Evolutionary conservation across 768 basidiomycete species (phyloP).

Genomic region (Rhodotorula taiwanensis): DNA sequence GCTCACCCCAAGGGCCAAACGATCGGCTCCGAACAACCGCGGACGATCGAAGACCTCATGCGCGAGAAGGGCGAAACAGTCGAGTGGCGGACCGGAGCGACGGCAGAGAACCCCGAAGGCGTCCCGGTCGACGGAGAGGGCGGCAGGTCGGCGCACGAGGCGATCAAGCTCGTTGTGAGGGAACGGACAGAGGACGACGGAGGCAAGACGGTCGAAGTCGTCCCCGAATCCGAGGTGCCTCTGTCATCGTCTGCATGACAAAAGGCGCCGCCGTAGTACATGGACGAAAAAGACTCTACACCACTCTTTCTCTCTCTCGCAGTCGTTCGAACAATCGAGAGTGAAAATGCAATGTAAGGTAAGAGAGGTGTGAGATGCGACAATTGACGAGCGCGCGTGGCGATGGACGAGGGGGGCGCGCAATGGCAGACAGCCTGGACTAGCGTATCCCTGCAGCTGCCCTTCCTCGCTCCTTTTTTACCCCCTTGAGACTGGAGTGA

Average conservation of each 20-base stretch:
- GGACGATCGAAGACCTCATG: conserved; percentile 76
- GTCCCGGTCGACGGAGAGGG: conserved; percentile 4
- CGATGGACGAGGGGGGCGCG: no score
- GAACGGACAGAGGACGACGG: conserved; percentile 5
- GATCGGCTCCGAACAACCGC: conserved; percentile 48
- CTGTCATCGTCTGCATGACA: not conserved
- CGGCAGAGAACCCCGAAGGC: not conserved
- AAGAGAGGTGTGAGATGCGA: no score
- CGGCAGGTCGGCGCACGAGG: conserved; percentile 71
- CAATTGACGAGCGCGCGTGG: no score
- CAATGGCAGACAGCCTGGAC: no score
- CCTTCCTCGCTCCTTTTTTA: no score
- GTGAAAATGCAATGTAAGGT: no score
- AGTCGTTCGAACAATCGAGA: no score
- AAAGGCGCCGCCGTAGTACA: not conserved
- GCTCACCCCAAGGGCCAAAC: conserved; percentile 21
- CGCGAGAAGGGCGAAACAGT: conserved; percentile 71
- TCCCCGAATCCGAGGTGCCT: not conserved
- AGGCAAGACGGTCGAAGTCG: conserved; percentile 7
- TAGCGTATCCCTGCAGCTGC: no score
- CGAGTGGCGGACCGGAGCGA: conserved; percentile 43
- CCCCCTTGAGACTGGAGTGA: no score
- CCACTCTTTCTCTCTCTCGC: no score
- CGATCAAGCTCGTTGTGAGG: conserved; percentile 49
- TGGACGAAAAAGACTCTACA: not conserved